A percentile compares a stretch with the other conserved stretches of the same genome.
Evolutionary conservation across 2,329 filamentous ascomycete genomes (phyloP).

Genomic region (Dichotomopilus funicola): DNA sequence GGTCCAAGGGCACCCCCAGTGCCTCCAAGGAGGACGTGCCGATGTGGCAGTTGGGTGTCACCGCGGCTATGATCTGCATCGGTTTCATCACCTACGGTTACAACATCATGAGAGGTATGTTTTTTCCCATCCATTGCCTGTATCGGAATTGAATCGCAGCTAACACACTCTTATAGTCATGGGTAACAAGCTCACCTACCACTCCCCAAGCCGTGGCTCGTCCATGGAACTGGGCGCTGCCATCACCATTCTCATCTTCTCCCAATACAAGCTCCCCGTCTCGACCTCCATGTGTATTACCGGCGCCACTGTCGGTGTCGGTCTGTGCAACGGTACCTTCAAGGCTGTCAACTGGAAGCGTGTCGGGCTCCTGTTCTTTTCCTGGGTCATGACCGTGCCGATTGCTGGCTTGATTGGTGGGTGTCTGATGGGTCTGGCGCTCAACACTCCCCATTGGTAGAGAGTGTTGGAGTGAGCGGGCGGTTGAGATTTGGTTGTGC

Average conservation of each 20-base stretch:
- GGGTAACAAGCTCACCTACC: constrained; percentile 75
- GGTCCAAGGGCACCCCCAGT: constrained; percentile 56
- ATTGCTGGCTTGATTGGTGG: constrained; percentile 53
- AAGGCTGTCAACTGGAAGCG: constrained; percentile 73
- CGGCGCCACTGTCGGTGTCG: constrained; percentile 70
- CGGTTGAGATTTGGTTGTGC: no score
- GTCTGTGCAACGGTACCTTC: constrained; percentile 65
- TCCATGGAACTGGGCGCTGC: constrained; percentile 78
- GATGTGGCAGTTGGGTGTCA: constrained; percentile 69
- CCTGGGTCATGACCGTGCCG: constrained; percentile 62
- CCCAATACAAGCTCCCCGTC: constrained; percentile 67
- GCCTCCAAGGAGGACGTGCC: constrained; percentile 60
- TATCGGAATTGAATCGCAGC: background rate
- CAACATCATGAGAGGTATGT: constrained; percentile 73
- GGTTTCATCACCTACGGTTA: constrained; percentile 71
- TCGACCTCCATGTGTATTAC: constrained; percentile 77
- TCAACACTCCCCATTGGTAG: constrained; percentile 53
- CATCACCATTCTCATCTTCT: constrained; percentile 69
- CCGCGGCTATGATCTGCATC: constrained; percentile 55
- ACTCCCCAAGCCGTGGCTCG: constrained; percentile 49
- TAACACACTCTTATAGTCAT: constrained; percentile 46
- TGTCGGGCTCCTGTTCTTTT: constrained; percentile 58
- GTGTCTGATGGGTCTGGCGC: constrained; percentile 40
- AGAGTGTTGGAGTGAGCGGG: background rate
- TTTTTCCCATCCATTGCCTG: background rate